Percentiles rank a stretch among this genome's conserved stretches.
These are phyloP conservation scores for Didymella glomerata DNA, from an alignment of 2,329 filamentous ascomycete genomes.

Conservation along the genomic window DNA sequence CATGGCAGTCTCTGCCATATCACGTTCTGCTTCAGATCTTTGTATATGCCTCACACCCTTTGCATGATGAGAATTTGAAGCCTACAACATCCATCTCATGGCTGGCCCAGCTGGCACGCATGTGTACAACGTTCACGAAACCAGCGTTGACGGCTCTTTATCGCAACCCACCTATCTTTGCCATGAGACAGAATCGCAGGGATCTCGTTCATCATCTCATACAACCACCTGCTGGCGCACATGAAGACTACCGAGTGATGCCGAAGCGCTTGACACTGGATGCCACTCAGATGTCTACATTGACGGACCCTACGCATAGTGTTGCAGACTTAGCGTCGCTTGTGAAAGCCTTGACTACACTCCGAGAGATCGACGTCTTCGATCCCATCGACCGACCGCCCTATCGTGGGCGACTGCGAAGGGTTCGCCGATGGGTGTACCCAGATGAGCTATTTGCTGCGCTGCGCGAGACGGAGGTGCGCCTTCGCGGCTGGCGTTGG, in stretches of 20 bases:
- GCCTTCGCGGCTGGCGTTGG: slow-evolving; percentile 64
- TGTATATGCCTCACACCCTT: slow-evolving; percentile 68
- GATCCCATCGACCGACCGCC: slow-evolving; percentile 74
- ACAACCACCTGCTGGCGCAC: slow-evolving; percentile 49
- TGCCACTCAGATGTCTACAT: slow-evolving; percentile 64
- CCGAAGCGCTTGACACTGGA: slow-evolving; percentile 75
- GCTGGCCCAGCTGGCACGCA: slow-evolving; percentile 69
- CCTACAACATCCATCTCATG: slow-evolving; percentile 62
- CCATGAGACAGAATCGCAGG: slow-evolving; percentile 56
- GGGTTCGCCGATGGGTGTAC: slow-evolving; percentile 71
- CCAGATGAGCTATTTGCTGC: slow-evolving; percentile 70
- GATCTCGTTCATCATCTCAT: slow-evolving; percentile 64
- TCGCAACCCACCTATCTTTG: slow-evolving; percentile 70
- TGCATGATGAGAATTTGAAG: slow-evolving; percentile 59
- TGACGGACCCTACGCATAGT: slow-evolving; percentile 62
- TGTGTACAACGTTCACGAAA: slow-evolving; percentile 71
- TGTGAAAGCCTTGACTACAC: slow-evolving; percentile 69
- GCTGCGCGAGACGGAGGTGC: slow-evolving; percentile 61
- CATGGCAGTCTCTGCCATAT: slow-evolving; percentile 65
- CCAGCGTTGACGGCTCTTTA: slow-evolving; percentile 79
- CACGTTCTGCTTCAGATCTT: slow-evolving; percentile 76
- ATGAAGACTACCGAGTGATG: slow-evolving; percentile 72
- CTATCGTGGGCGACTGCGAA: slow-evolving; percentile 65
- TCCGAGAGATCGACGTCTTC: slow-evolving; percentile 75
- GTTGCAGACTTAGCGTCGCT: slow-evolving; percentile 66